A percentile compares a stretch with the other conserved stretches of the same genome.
These are phyloP conservation scores for Pleoardoris graminearum DNA, from an alignment of 2,329 filamentous ascomycete genomes.

Conservation along the genomic window DNA sequence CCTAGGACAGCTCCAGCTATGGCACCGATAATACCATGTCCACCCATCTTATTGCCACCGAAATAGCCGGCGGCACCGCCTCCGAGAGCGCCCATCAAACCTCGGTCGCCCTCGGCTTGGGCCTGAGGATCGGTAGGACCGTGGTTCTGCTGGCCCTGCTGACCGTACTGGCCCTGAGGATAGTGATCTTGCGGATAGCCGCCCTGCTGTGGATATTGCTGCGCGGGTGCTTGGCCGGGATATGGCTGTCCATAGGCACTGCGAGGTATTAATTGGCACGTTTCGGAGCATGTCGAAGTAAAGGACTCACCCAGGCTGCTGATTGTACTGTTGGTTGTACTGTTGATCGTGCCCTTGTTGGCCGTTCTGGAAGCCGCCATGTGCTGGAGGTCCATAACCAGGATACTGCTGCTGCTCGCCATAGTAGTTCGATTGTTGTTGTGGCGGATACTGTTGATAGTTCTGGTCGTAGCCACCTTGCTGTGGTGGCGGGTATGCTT, in stretches of 20 bases:
- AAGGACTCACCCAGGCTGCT: slow-evolving; percentile 39
- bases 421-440: slow-evolving; percentile 42
- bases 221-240: slow-evolving; percentile 34
- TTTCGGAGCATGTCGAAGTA: slow-evolving; percentile 17
- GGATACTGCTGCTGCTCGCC: slow-evolving; percentile 40
- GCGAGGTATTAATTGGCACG: slow-evolving; percentile 20
- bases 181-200: slow-evolving; percentile 45
- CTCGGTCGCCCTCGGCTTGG: slow-evolving; percentile 59
- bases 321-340: slow-evolving; percentile 41
- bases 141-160: slow-evolving; percentile 44
- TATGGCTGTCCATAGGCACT: slow-evolving; percentile 29
- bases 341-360: slow-evolving; percentile 38
- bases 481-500: slow-evolving; percentile 35
- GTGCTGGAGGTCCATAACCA: slow-evolving; percentile 52
- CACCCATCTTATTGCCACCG: slow-evolving; percentile 58
- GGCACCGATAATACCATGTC: slow-evolving; percentile 61
- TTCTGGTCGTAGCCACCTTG: slow-evolving; percentile 35
- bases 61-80: slow-evolving; percentile 62
- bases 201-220: slow-evolving; percentile 49
- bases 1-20: slow-evolving; percentile 62
- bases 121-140: slow-evolving; percentile 51
- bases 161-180: slow-evolving; percentile 44
- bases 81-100: slow-evolving; percentile 59
- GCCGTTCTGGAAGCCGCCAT: slow-evolving; percentile 56
- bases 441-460: slow-evolving; percentile 36